Base-by-base conservation (phyloP, 495 filamentous ascomycete genomes). In the Echria macrotheca region DNA sequence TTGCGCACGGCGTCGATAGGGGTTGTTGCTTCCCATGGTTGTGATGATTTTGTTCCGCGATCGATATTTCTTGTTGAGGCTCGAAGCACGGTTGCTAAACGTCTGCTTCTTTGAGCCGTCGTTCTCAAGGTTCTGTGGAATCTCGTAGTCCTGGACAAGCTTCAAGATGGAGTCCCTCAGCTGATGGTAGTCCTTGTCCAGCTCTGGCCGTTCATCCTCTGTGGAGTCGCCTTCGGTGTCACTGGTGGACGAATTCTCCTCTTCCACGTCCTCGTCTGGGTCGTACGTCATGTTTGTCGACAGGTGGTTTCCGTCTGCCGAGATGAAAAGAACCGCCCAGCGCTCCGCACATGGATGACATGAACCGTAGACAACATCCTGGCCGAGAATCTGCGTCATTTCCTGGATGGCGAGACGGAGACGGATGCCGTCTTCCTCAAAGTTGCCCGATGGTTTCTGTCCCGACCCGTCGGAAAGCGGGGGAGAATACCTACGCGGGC, bases 111-210 rank as follows among this genome's bases (percentile, higher is more conserved):
- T 62, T 24, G 75, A 67, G 19, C 67, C 71, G 24, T 79, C 76
- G 14, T 65, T 68, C 36, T 80, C 72, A 0, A 81, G 59, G 23
- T 71, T 77, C 33, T 80, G 78, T 2, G 84, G 84, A 17, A 85
- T 83, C 53, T 89, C 86, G 49, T 83, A 87, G 32, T 93, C 87
- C 52, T 85, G 78, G 14, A 93, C 83, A 2, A 95, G 74, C 58
- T 87, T 90, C 37, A 87, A 68, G 38, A 95, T 85, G 5, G 87
- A 85, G 26, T 87, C 83, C 47, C 91, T 85, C 6, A 95, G 69
- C 44, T 87, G 83, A 64, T 93, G 86, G 54, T 93, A 87, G 54
- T 89, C 86, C 53, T 85, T 86, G 58, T 87, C 84, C 5, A 88
- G 68, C 22, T 87, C 86, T 9, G 87, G 73, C 7, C 77, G 74